Evolutionary conservation across 257 asterid genomes (phyloP).

Genomic region (Przewalskia tangutica): DNA sequence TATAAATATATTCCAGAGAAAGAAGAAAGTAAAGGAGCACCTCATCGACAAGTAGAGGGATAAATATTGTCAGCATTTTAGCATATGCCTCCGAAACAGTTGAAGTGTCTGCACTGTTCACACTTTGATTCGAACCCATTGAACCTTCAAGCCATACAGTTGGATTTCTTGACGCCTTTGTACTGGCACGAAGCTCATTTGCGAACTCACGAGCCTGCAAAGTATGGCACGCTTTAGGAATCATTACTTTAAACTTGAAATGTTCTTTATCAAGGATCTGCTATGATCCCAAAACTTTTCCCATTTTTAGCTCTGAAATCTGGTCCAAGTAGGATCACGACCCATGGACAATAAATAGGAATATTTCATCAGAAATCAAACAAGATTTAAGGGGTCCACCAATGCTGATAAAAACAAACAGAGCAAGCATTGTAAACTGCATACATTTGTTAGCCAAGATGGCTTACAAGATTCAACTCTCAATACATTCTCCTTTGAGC

Average conservation of each 20-base stretch:
- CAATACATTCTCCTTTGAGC: background rate
- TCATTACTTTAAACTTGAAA: background rate
- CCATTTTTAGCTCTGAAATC: background rate
- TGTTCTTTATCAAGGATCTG: background rate
- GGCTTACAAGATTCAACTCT: background rate
- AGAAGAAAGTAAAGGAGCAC: slow-evolving; percentile 27
- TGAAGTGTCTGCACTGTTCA: slow-evolving; percentile 62
- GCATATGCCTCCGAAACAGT: slow-evolving; percentile 75
- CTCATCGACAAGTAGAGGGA: slow-evolving; percentile 96
- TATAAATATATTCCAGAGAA: background rate
- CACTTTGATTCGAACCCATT: slow-evolving; percentile 48
- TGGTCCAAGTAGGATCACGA: background rate
- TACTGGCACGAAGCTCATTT: slow-evolving; percentile 87
- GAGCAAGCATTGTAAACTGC: background rate
- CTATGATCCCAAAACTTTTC: background rate
- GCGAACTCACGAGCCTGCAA: slow-evolving; percentile 96
- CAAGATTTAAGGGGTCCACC: background rate
- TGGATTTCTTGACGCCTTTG: slow-evolving; percentile 64
- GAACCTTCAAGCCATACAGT: slow-evolving; percentile 84
- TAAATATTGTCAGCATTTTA: slow-evolving; percentile 75
- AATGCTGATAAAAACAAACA: background rate
- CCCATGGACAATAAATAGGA: background rate
- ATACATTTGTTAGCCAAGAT: background rate
- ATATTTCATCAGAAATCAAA: background rate
- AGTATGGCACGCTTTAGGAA: background rate